Evolutionary conservation across 2,329 filamentous ascomycete genomes (phyloP).

Genomic region (Corniculantispora saksenae): DNA sequence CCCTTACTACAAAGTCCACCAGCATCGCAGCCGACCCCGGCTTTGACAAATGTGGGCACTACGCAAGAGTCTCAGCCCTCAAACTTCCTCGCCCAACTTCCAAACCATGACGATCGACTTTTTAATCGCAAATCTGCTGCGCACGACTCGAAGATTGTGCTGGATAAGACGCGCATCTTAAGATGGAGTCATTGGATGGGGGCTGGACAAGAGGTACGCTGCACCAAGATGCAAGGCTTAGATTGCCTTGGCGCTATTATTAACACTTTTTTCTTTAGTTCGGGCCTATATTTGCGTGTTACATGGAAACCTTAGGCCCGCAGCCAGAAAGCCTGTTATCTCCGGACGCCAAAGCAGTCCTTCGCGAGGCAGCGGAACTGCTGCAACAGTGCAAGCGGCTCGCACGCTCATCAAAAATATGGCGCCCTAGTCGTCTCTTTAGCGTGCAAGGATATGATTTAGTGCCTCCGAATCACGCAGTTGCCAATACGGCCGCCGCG

Average conservation of each 20-base stretch:
- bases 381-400: slow-evolving; percentile 36
- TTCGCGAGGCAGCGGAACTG: slow-evolving; percentile 30
- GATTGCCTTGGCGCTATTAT: too few species aligned
- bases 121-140: slow-evolving; percentile 10
- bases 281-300: slow-evolving; percentile 31
- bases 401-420: slow-evolving; percentile 33
- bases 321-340: slow-evolving; percentile 23
- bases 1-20: not conserved
- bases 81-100: not conserved
- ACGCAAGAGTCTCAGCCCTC: not conserved
- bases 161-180: slow-evolving; percentile 38
- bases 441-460: slow-evolving; percentile 26
- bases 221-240: not conserved
- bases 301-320: slow-evolving; percentile 26
- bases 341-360: slow-evolving; percentile 27
- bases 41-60: not conserved
- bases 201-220: slow-evolving; percentile 32
- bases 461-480: slow-evolving; percentile 29
- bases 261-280: slow-evolving; percentile 27
- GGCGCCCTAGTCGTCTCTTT: slow-evolving; percentile 35
- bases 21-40: not conserved
- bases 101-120: not conserved
- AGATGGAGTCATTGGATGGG: slow-evolving; percentile 36
- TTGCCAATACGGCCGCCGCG: slow-evolving; percentile 41
- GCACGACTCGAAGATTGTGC: slow-evolving; percentile 31